Base-by-base conservation (phyloP, 768 basidiomycete genomes). In the Fibroporia radiculosa region DNA sequence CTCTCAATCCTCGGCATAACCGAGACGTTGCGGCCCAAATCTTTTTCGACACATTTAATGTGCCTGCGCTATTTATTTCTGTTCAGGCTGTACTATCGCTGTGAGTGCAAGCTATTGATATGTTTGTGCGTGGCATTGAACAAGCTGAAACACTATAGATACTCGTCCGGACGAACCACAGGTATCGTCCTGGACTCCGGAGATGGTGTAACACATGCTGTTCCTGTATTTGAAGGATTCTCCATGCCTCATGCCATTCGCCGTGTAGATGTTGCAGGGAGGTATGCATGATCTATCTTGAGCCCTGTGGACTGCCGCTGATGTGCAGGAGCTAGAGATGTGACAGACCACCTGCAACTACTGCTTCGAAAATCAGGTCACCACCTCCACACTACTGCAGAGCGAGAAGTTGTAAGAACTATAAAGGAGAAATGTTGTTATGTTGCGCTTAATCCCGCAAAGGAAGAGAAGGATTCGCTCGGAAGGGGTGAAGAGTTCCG, bases 31-130 rank as follows among this genome's bases (percentile, higher is more conserved):
- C 93, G 12, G 95, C 96, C 7, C 93, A 97, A 67, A 96, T 98
- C 66, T 95, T 99, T 69, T 99, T 98, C 64, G 96, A 99, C 61
- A 98, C 96, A 11, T 99, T 98, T 78, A 99, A 99, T 62, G 96
- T 97, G 24, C 96, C 96, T 24, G 96, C 96, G 4, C 69, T 99
- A 45, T 97, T 91, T 67, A 93, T 85, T 28, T 93, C 92, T 33
- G 91, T 99, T 3, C 96, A 99, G 66, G 96, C 96, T 18, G 95
- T 99, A 16, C 70, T 99, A 40, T 92, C 93, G 50, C 68, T 99
- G 93, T 97, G 60, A 62, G 87, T 71, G 1, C 27, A 22, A 14
- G n/a, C n/a, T n/a, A n/a, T n/a, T n/a, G n/a, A n/a, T n/a, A n/a
- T n/a, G n/a, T n/a, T n/a, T n/a, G n/a, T n/a, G n/a, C n/a, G n/a